A percentile compares a stretch with the other conserved stretches of the same genome.
phyloP scores from a whole-genome alignment of 306 rosid genomes.

The Cotoneaster glaucophyllus region DNA sequence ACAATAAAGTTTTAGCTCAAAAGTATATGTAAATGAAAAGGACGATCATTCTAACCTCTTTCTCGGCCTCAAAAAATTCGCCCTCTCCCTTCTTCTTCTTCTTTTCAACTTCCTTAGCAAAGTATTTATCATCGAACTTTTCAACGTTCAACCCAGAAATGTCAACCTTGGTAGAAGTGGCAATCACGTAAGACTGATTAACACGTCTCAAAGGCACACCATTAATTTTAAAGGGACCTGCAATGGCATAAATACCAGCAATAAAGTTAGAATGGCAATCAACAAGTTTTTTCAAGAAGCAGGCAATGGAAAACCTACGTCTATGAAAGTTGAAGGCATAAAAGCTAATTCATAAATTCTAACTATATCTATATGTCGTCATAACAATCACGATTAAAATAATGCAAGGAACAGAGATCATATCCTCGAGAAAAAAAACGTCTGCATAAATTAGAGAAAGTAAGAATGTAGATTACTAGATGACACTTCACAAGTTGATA shows the following conservation, averaged over 20 bases:
- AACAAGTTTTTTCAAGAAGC: background rate
- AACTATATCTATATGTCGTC: too few species aligned
- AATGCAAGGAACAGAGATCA: too few species aligned
- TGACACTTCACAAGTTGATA: background rate
- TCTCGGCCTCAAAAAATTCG: conserved; percentile 27
- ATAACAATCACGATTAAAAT: background rate
- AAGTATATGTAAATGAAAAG: background rate
- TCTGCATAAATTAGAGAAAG: too few species aligned
- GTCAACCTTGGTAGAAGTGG: background rate
- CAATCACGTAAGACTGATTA: background rate
- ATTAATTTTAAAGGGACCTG: background rate
- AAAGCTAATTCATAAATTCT: too few species aligned
- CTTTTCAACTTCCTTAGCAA: conserved; percentile 19
- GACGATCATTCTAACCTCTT: conserved; percentile 15
- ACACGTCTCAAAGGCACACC: background rate
- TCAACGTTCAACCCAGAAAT: conserved; percentile 22
- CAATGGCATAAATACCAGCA: background rate
- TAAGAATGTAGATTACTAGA: background rate
- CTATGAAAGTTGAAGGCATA: background rate
- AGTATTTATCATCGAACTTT: conserved; percentile 23
- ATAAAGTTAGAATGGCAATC: background rate
- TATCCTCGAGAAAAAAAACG: too few species aligned
- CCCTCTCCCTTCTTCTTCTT: conserved; percentile 32
- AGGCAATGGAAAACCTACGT: background rate
- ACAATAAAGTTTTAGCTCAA: background rate